Conservation (phyloP, 2,329 filamentous ascomycete species). For the Claviceps pusilla region DNA sequence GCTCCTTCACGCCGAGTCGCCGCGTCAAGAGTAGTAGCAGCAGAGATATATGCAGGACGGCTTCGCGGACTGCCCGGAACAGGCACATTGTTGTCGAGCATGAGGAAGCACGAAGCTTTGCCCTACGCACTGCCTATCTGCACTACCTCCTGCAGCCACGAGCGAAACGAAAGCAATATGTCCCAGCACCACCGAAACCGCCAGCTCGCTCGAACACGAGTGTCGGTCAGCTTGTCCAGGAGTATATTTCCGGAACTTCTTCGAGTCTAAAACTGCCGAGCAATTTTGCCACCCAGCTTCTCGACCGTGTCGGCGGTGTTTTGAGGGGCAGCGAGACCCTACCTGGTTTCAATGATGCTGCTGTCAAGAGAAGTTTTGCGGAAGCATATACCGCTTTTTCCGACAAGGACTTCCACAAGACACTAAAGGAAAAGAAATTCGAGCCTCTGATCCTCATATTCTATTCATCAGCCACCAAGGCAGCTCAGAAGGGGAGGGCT, state of each 20-base stretch:
- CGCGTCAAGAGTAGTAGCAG: slow-evolving; percentile 27
- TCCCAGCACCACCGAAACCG: slow-evolving; percentile 44
- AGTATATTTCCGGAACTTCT: slow-evolving; percentile 48
- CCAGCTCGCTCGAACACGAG: slow-evolving; percentile 51
- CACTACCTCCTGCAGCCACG: slow-evolving; percentile 86
- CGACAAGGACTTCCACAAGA: slow-evolving; percentile 72
- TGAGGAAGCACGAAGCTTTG: slow-evolving; percentile 83
- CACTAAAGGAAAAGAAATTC: slow-evolving; percentile 80
- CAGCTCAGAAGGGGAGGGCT: slow-evolving; percentile 56
- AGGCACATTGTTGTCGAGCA: slow-evolving; percentile 37
- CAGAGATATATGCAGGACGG: slow-evolving; percentile 27
- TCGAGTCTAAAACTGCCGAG: slow-evolving; percentile 41
- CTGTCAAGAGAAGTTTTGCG: slow-evolving; percentile 85
- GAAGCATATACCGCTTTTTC: slow-evolving; percentile 90
- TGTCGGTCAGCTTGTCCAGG: slow-evolving; percentile 75
- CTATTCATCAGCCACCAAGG: slow-evolving; percentile 86
- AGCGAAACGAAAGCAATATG: slow-evolving; percentile 77
- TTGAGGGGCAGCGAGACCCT: slow-evolving; percentile 68
- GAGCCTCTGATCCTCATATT: slow-evolving; percentile 92
- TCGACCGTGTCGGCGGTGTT: slow-evolving; percentile 67
- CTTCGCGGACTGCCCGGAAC: slow-evolving; percentile 24
- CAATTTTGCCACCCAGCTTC: slow-evolving; percentile 34
- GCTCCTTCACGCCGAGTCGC: slow-evolving; percentile 30
- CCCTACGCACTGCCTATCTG: slow-evolving; percentile 79
- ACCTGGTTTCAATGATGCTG: slow-evolving; percentile 79